These are phyloP conservation scores for Daldinia concentrica DNA, from an alignment of 495 filamentous ascomycete genomes.

Conservation along the genomic window DNA sequence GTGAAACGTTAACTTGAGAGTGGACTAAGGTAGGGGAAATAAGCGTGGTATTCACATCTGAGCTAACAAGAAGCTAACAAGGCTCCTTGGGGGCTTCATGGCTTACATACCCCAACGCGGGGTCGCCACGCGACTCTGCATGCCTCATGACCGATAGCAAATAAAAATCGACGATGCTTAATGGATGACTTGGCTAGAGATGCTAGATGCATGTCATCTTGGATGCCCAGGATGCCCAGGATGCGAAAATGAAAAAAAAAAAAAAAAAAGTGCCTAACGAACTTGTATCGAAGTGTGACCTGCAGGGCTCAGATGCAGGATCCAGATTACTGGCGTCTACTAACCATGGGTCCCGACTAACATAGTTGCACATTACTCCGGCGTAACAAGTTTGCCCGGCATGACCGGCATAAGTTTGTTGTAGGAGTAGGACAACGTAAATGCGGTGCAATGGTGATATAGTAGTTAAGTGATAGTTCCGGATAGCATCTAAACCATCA, in stretches of 20 bases:
- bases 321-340: constrained; percentile 4
- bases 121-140: constrained; percentile 42
- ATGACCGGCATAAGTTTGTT: constrained; percentile 14
- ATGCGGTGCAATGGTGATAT: constrained; percentile 18
- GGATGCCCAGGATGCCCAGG: background rate
- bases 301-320: constrained; percentile 20
- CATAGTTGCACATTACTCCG: constrained; percentile 9
- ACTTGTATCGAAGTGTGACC: background rate
- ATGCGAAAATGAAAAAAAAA: background rate
- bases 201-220: constrained; percentile 35
- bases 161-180: constrained; percentile 5
- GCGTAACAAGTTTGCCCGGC: constrained; percentile 15
- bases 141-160: constrained; percentile 34
- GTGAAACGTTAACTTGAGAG: background rate
- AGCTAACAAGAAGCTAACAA: constrained; percentile 16
- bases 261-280: constrained; percentile 1
- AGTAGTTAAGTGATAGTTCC: background rate
- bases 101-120: constrained; percentile 37
- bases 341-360: background rate
- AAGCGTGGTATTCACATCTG: constrained; percentile 16
- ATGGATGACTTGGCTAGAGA: constrained; percentile 11
- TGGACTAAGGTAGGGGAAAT: constrained; percentile 7
- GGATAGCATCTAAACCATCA: constrained; percentile 8
- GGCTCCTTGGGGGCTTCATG: constrained; percentile 27
- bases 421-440: constrained; percentile 7